Percentiles rank a stretch among this genome's conserved stretches.
These are phyloP conservation scores for Coemansia biformis DNA, from an alignment of 192 early-diverging fungal genomes.

Conservation along the genomic window DNA sequence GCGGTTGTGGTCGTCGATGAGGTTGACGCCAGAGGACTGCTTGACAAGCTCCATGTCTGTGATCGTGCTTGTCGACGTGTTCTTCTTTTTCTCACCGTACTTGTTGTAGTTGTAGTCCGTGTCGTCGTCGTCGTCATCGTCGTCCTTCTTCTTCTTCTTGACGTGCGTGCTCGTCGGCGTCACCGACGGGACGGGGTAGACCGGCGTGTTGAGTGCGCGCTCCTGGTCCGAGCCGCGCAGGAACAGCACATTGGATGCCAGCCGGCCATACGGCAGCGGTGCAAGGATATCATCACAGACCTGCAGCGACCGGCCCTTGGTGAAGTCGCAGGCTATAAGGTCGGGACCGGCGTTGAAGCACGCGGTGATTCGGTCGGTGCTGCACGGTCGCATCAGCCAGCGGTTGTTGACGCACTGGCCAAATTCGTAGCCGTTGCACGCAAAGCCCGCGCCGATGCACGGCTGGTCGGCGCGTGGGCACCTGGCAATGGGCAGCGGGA, in stretches of 20 bases:
- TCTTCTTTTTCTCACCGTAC: slow-evolving; percentile 50
- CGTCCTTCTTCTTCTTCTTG: slow-evolving; percentile 40
- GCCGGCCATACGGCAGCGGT: slow-evolving; percentile 38
- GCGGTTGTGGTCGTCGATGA: slow-evolving; percentile 47
- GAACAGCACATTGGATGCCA: slow-evolving; percentile 45
- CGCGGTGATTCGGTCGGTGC: slow-evolving; percentile 34
- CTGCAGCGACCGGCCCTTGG: slow-evolving; percentile 45
- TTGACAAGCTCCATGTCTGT: slow-evolving; percentile 49
- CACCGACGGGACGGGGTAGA: slow-evolving; percentile 27
- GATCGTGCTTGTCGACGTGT: slow-evolving; percentile 26
- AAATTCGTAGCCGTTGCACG: slow-evolving; percentile 49
- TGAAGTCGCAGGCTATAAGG: slow-evolving; percentile 43
- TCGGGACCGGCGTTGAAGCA: slow-evolving; percentile 44
- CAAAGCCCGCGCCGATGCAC: slow-evolving; percentile 39
- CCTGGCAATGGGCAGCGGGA: slow-evolving; percentile 35
- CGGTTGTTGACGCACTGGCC: slow-evolving; percentile 47
- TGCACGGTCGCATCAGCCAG: slow-evolving; percentile 50
- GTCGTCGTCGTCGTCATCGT: slow-evolving; percentile 37
- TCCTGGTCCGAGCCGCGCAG: slow-evolving; percentile 41
- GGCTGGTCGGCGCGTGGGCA: slow-evolving; percentile 41
- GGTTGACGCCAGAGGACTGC: slow-evolving; percentile 43
- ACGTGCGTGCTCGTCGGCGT: slow-evolving; percentile 14
- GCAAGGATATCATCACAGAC: slow-evolving; percentile 42
- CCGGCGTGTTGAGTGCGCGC: slow-evolving; percentile 43
- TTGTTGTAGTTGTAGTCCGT: slow-evolving; percentile 47